These are phyloP conservation scores for Populus pruinosa DNA, from an alignment of 345 rosid species.

Conservation along the genomic window DNA sequence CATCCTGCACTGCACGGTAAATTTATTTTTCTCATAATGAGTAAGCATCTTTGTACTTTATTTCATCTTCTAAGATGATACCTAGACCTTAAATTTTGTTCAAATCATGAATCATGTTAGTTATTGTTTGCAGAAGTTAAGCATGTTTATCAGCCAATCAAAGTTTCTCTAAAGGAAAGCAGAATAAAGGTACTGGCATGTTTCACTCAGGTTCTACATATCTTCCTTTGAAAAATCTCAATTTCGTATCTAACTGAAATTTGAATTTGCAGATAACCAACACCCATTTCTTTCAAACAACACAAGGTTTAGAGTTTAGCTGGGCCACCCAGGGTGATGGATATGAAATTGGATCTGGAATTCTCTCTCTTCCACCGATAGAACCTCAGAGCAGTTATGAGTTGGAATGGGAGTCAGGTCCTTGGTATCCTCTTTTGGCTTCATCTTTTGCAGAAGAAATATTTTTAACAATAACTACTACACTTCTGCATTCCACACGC, in stretches of 20 bases:
- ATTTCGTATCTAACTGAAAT: slow-evolving; percentile 18
- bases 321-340: slow-evolving; percentile 83
- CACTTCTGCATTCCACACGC: slow-evolving; percentile 54
- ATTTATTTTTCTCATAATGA: slow-evolving; percentile 7
- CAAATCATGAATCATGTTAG: slow-evolving; percentile 14
- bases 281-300: slow-evolving; percentile 58
- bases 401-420: slow-evolving; percentile 68
- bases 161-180: slow-evolving; percentile 50
- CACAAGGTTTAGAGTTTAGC: slow-evolving; percentile 61
- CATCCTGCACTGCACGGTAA: slow-evolving; percentile 93
- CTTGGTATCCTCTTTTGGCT: slow-evolving; percentile 74
- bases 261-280: slow-evolving; percentile 65
- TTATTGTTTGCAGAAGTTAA: slow-evolving; percentile 71
- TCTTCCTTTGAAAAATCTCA: slow-evolving; percentile 2
- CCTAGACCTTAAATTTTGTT: slow-evolving; percentile 7
- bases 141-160: slow-evolving; percentile 78
- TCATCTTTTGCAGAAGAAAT: slow-evolving; percentile 62
- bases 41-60: not conserved
- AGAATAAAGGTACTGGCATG: slow-evolving; percentile 47
- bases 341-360: slow-evolving; percentile 62
- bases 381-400: slow-evolving; percentile 64
- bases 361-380: slow-evolving; percentile 56
- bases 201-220: slow-evolving; percentile 10
- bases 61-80: not conserved
- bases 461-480: slow-evolving; percentile 57